phyloP scores from a whole-genome alignment of 2,329 filamentous ascomycete genomes.

The Aspergillus fructus region DNA sequence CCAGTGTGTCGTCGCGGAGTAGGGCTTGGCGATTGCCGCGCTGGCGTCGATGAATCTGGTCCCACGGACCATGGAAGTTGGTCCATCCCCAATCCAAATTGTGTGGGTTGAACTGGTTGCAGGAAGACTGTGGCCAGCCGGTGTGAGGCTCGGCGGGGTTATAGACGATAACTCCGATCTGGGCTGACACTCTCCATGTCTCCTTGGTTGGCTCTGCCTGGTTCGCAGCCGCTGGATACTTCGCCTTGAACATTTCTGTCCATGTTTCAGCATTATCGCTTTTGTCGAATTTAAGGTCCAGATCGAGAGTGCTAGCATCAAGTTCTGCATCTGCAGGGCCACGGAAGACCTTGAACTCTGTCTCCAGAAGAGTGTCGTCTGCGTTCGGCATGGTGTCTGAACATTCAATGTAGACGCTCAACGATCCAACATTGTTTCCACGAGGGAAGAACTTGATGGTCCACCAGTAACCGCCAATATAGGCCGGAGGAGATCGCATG shows the following conservation, averaged over 20 bases:
- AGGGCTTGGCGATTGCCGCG: conserved; percentile 59
- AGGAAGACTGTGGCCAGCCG: conserved; percentile 55
- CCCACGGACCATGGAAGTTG: conserved; percentile 59
- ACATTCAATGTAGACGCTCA: conserved; percentile 63
- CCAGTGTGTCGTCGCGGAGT: conserved; percentile 60
- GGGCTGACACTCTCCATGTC: conserved; percentile 55
- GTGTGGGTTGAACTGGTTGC: conserved; percentile 59
- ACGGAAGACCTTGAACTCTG: conserved; percentile 42
- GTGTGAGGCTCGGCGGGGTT: conserved; percentile 63
- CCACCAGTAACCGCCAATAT: conserved; percentile 62
- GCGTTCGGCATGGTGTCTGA: conserved; percentile 48
- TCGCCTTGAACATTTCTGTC: conserved; percentile 31
- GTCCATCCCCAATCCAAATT: conserved; percentile 65
- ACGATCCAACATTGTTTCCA: conserved; percentile 58
- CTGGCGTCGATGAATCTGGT: conserved; percentile 58
- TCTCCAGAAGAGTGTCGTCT: conserved; percentile 38
- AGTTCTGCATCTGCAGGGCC: conserved; percentile 38
- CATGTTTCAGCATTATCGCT: conserved; percentile 30
- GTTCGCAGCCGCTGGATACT: conserved; percentile 21
- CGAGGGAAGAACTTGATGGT: conserved; percentile 65
- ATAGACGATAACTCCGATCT: conserved; percentile 62
- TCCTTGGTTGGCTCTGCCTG: conserved; percentile 14
- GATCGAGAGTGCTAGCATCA: conserved; percentile 29
- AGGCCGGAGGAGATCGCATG: conserved; percentile 58
- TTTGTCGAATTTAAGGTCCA: conserved; percentile 30